Evolutionary conservation across 2,329 filamentous ascomycete species (phyloP).

Genomic region (Sporothrix luriei): DNA sequence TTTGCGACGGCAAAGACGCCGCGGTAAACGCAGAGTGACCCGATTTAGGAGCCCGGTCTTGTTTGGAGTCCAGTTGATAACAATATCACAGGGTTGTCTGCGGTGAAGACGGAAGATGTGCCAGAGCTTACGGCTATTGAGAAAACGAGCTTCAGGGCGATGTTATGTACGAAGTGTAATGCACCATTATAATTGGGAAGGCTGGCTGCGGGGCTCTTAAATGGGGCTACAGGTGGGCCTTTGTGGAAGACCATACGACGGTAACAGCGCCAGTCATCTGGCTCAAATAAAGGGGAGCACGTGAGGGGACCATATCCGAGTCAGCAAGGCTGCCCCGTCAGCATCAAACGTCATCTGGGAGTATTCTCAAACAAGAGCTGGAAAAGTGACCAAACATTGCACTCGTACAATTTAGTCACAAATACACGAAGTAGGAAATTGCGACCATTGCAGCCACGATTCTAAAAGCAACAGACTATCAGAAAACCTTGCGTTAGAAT

Average conservation of each 20-base stretch:
- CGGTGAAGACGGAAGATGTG: background rate
- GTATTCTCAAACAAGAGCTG: too few relatives aligned
- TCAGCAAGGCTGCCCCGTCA: too few relatives aligned
- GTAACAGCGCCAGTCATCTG: background rate
- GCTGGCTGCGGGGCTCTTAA: slow-evolving; percentile 31
- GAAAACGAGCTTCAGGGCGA: background rate
- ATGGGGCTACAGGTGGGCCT: slow-evolving; percentile 2
- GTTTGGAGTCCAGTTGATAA: slow-evolving; percentile 2
- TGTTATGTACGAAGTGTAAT: slow-evolving; percentile 2
- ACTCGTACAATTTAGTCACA: too few relatives aligned
- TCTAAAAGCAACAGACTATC: too few relatives aligned
- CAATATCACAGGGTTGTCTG: background rate
- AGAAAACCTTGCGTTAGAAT: too few relatives aligned
- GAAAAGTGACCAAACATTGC: too few relatives aligned
- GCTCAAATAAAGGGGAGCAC: too few relatives aligned
- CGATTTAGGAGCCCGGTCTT: background rate
- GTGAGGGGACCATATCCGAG: too few relatives aligned
- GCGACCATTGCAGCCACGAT: too few relatives aligned
- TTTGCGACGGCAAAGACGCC: slow-evolving; percentile 30
- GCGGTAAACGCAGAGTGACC: slow-evolving; percentile 25
- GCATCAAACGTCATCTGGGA: too few relatives aligned
- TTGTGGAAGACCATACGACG: background rate
- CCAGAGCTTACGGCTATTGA: background rate
- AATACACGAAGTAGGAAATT: too few relatives aligned
- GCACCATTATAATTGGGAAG: slow-evolving; percentile 27